Base-by-base conservation (phyloP, 345 rosid species). In the Corchorus olitorius region DNA sequence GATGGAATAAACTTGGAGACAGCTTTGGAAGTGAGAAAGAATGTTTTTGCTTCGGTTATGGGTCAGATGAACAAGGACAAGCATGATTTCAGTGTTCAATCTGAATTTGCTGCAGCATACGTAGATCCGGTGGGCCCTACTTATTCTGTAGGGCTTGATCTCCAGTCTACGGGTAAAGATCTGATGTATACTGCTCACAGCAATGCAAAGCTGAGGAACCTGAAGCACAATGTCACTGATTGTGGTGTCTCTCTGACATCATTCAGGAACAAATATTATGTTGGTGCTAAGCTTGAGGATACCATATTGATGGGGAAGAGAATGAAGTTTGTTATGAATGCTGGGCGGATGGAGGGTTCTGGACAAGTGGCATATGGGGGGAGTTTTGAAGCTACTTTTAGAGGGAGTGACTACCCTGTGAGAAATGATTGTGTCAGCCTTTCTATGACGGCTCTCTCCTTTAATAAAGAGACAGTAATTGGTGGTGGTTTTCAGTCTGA, bases 11-110 rank as follows among this genome's bases (percentile, higher is more conserved):
- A 84, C 81, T 81, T 92, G 78, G 97, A 96, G 84, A 84, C 94
- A 54, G 88, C 92, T 78, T 56, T 81, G 52, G 92, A 88, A 78
- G 39, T 86, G 12, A 83, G 83, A 66, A 83, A 48, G 78, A 86
- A 91, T 78, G 67, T 89, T 11, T 77, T 78, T 81, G 87, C 90
- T 76, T 89, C 96, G 17, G 76, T 87, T 55, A 52, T 84, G 0
- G 98, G 97, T 52, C 98, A 93, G 81, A 77, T 88, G 83, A 89
- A 83, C 87, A 93, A 88, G 83, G 97, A 92, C 79, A 96, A 96
- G 86, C 88, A 81, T 33, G 86, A 85, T 63, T 92, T 93, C 83
- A 92, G 83, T 59, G 80, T 93, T 79, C 94, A 93, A 14, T 92
- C 97, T 0, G 93, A 93, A 87, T 86, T 89, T 74, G 86, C 83